A percentile compares a stretch with the other conserved stretches of the same genome.
Conservation (phyloP, 208 protist species). For the Porcisia deanei region DNA sequence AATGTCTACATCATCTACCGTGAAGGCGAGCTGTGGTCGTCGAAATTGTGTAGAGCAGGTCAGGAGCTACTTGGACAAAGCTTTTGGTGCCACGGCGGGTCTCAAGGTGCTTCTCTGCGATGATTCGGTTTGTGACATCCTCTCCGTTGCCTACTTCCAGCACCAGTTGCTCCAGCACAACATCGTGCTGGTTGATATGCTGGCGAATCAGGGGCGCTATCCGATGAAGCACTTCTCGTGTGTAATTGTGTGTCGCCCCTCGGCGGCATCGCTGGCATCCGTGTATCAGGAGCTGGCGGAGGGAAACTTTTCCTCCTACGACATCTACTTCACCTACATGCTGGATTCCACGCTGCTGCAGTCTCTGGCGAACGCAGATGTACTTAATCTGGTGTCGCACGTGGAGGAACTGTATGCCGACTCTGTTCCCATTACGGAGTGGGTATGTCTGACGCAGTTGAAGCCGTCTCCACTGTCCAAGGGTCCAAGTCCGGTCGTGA, state of each 20-base stretch:
- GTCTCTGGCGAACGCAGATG: slow-evolving; percentile 95
- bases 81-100: slow-evolving; percentile 49
- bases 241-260: slow-evolving; percentile 92
- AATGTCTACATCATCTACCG: neutral
- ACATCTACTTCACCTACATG: slow-evolving; percentile 94
- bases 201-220: slow-evolving; percentile 88
- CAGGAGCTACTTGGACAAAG: slow-evolving; percentile 71
- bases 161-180: slow-evolving; percentile 97
- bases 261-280: slow-evolving; percentile 75
- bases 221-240: slow-evolving; percentile 95
- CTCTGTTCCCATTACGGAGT: slow-evolving; percentile 91
- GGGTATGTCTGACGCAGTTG: slow-evolving; percentile 71
- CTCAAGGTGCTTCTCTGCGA: slow-evolving; percentile 97
- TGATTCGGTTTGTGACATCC: slow-evolving; percentile 92
- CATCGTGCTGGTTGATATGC: slow-evolving; percentile 96
- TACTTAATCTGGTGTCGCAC: slow-evolving; percentile 91
- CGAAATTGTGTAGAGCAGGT: slow-evolving; percentile 81
- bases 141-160: slow-evolving; percentile 95
- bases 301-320: slow-evolving; percentile 88
- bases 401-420: slow-evolving; percentile 95
- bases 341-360: slow-evolving; percentile 79
- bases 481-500: slow-evolving; percentile 40
- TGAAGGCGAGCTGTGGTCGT: slow-evolving; percentile 27
- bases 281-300: slow-evolving; percentile 93
- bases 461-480: slow-evolving; percentile 48